These are phyloP conservation scores for Epipyxis sp. DNA, from an alignment of 108 stramenopile species.

Conservation along the genomic window DNA sequence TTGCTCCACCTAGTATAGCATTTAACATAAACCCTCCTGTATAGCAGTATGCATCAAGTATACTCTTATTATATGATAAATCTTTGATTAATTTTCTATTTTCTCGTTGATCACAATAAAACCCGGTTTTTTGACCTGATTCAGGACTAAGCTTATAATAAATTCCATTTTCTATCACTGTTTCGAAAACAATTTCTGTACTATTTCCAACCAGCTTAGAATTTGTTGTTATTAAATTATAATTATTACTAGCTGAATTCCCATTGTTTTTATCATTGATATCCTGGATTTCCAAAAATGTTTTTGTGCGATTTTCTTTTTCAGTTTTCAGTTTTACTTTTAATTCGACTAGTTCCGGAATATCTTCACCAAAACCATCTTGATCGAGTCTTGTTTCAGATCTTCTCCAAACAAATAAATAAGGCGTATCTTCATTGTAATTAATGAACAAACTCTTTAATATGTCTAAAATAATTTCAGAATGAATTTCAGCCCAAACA, in stretches of 20 bases:
- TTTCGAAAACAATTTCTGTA: too few relatives aligned
- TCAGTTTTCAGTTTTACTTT: neutral
- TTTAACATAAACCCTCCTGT: conserved; percentile 80
- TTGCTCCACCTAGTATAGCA: conserved; percentile 65
- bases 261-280: too few relatives aligned
- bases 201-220: too few relatives aligned
- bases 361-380: conserved; percentile 37
- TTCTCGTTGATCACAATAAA: conserved; percentile 94
- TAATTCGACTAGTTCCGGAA: neutral
- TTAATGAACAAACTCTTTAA: conserved; percentile 23
- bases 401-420: conserved; percentile 49
- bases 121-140: conserved; percentile 87
- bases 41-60: conserved; percentile 81
- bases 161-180: neutral
- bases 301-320: too few relatives aligned
- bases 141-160: neutral
- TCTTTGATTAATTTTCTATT: conserved; percentile 68
- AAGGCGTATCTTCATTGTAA: neutral
- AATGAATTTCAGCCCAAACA: conserved; percentile 82
- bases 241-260: conserved; percentile 46
- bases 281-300: too few relatives aligned
- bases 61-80: conserved; percentile 60
- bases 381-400: conserved; percentile 46
- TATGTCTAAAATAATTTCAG: conserved; percentile 41
- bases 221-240: too few relatives aligned